Percentiles rank a stretch among this genome's conserved stretches.
These are phyloP conservation scores for Vitis rupestris DNA, from an alignment of 164 flowering plant genomes.

Conservation along the genomic window DNA sequence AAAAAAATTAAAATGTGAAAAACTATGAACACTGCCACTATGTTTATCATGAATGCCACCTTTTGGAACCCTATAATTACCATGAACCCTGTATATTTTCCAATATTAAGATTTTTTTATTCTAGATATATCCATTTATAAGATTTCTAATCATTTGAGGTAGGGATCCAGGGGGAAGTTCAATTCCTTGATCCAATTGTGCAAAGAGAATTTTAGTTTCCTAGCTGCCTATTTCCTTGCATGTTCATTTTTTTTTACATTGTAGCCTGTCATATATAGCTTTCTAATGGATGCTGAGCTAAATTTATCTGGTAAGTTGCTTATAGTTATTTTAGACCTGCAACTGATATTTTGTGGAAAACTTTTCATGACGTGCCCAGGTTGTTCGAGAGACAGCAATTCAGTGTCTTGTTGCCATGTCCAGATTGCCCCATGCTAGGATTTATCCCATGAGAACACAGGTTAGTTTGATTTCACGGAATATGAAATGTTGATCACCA, in stretches of 20 bases:
- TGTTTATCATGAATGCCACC: no score
- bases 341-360: not conserved
- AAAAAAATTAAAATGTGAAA: no score
- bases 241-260: conserved; percentile 6
- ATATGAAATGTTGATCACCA: not conserved
- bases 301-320: not conserved
- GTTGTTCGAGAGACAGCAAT: conserved; percentile 89
- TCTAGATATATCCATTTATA: no score
- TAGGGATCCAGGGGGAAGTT: not conserved
- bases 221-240: not conserved
- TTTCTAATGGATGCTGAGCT: not conserved
- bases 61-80: no score
- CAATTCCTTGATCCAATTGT: no score
- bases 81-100: no score
- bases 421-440: conserved; percentile 62
- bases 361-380: conserved; percentile 34
- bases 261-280: not conserved
- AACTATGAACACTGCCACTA: no score
- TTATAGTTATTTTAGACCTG: not conserved
- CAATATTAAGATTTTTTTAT: no score
- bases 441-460: conserved; percentile 74
- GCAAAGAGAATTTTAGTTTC: not conserved
- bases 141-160: no score
- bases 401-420: conserved; percentile 84
- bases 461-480: conserved; percentile 37